Percentiles rank a stretch among this genome's conserved stretches.
These are phyloP conservation scores for Chaetomiaceae sp. DNA, from an alignment of 2,329 filamentous ascomycete species.

Conservation along the genomic window DNA sequence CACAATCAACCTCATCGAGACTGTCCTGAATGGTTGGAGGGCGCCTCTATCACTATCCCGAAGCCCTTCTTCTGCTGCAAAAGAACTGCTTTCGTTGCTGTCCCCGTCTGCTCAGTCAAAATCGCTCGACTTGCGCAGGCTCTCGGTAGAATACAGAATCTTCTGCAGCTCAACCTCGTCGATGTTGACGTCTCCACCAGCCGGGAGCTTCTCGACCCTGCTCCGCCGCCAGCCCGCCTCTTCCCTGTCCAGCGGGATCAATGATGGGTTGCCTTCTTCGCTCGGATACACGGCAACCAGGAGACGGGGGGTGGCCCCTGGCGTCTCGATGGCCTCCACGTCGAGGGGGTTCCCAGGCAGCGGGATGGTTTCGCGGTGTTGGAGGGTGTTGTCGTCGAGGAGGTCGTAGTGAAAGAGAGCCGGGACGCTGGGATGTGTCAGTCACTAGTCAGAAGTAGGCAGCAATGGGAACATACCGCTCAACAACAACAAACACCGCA, in stretches of 20 bases:
- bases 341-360: conserved; percentile 65
- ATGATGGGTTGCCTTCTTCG: conserved; percentile 19
- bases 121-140: conserved; percentile 42
- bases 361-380: conserved; percentile 46
- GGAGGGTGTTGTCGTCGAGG: conserved; percentile 44
- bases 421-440: conserved; percentile 40
- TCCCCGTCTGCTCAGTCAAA: conserved; percentile 27
- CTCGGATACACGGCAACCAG: conserved; percentile 39
- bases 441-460: conserved; percentile 2
- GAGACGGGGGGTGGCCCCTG: conserved; percentile 28
- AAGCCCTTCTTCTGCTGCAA: too few species aligned
- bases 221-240: conserved; percentile 9
- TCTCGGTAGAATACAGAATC: conserved; percentile 45
- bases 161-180: conserved; percentile 37
- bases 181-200: conserved; percentile 33
- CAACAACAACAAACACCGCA: conserved; percentile 40
- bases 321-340: conserved; percentile 32
- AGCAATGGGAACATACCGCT: conserved; percentile 39
- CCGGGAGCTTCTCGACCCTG: conserved; percentile 4
- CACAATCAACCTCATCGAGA: too few species aligned
- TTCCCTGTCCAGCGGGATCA: conserved; percentile 20
- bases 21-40: too few species aligned
- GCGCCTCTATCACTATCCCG: not conserved
- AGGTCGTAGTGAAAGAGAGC: conserved; percentile 60
- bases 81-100: too few species aligned